phyloP scores from a whole-genome alignment of 2,329 filamentous ascomycete species.

The Colletotrichum sp. region DNA sequence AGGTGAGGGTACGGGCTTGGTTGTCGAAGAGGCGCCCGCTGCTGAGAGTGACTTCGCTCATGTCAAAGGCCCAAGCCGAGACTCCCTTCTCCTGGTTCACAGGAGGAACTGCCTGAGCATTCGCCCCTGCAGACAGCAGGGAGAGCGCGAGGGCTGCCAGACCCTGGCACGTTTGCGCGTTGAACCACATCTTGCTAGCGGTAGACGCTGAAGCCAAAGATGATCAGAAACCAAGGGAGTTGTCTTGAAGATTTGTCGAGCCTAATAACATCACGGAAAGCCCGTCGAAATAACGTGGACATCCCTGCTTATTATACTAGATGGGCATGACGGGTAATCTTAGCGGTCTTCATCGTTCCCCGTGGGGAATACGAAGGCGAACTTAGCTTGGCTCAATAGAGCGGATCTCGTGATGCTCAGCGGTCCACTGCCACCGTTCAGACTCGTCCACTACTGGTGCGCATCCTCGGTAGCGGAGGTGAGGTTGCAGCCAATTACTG shows the following conservation, averaged over 20 bases:
- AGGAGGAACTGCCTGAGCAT: conserved; percentile 29
- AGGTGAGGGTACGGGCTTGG: conserved; percentile 50
- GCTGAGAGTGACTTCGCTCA: conserved; percentile 42
- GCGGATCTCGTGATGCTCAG: background rate
- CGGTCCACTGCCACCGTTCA: background rate
- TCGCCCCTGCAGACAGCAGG: background rate
- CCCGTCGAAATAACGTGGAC: background rate
- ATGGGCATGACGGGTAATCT: background rate
- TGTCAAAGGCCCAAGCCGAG: conserved; percentile 40
- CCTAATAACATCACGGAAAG: background rate
- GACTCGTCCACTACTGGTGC: conserved; percentile 1
- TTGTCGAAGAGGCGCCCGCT: conserved; percentile 46
- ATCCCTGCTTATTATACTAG: background rate
- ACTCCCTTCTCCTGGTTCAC: conserved; percentile 33
- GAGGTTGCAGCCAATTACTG: conserved; percentile 1
- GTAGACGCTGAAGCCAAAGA: background rate
- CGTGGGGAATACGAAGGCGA: background rate
- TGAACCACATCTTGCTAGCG: background rate
- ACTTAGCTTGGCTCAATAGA: background rate
- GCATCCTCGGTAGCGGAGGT: background rate
- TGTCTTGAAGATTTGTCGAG: background rate
- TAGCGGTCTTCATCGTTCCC: background rate
- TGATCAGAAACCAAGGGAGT: background rate
- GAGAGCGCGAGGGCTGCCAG: background rate
- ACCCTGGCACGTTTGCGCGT: background rate